These are phyloP conservation scores for Bertia moriformis DNA, from an alignment of 2,329 filamentous ascomycete genomes.

Conservation along the genomic window DNA sequence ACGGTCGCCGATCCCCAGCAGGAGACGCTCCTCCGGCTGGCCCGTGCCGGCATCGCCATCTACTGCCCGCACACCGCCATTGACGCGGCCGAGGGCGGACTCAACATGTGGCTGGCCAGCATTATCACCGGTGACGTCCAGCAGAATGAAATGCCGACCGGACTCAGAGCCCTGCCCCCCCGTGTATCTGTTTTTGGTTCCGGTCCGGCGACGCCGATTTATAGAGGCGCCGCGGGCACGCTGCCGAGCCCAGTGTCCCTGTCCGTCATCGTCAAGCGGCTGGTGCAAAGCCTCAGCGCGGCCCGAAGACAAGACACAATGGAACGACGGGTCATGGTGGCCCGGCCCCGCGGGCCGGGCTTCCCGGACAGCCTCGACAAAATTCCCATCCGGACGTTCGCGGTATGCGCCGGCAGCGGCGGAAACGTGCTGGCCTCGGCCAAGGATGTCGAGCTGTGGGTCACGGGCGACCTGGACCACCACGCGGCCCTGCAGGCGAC, in stretches of 20 bases:
- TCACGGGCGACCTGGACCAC: constrained; percentile 87
- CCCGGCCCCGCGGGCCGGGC: constrained; percentile 14
- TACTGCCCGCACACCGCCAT: constrained; percentile 94
- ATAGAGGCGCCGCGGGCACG: constrained; percentile 22
- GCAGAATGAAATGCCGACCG: too few species aligned
- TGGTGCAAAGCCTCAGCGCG: constrained; percentile 56
- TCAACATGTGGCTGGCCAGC: constrained; percentile 90
- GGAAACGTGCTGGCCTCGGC: constrained; percentile 54
- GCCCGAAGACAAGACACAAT: too few species aligned
- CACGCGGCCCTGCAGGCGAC: constrained; percentile 80
- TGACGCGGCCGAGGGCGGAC: constrained; percentile 69
- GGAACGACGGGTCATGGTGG: neutral
- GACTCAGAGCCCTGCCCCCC: constrained; percentile 19
- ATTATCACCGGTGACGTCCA: constrained; percentile 50
- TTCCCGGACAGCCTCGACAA: constrained; percentile 12
- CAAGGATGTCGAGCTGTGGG: constrained; percentile 61
- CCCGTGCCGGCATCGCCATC: constrained; percentile 77
- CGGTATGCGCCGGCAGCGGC: constrained; percentile 81
- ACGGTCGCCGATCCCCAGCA: constrained; percentile 78
- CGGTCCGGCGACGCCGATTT: constrained; percentile 36
- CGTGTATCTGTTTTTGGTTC: constrained; percentile 25
- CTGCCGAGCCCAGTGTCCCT: too few species aligned
- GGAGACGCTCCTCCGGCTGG: constrained; percentile 65
- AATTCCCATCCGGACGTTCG: constrained; percentile 49
- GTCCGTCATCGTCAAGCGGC: constrained; percentile 26